These are phyloP conservation scores for Monilinia vaccinii-corymbosi DNA, from an alignment of 2,329 filamentous ascomycete genomes.

Conservation along the genomic window DNA sequence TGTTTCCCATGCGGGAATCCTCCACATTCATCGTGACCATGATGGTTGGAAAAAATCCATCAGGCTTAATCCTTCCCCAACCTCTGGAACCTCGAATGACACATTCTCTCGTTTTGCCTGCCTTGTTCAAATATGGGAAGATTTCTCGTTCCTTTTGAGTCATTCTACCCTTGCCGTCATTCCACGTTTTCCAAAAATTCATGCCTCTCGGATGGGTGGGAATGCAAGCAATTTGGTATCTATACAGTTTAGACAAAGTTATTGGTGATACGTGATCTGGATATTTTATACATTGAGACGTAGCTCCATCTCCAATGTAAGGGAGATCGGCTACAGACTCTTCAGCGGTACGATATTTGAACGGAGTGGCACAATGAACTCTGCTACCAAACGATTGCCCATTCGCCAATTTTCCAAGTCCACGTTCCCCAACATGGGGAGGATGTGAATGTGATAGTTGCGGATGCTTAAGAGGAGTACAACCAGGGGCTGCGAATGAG, in stretches of 20 bases:
- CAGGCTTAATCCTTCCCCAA: constrained; percentile 45
- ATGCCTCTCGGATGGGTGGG: constrained; percentile 49
- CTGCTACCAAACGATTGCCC: constrained; percentile 50
- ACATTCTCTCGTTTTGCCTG: constrained; percentile 17
- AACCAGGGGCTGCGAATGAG: constrained; percentile 58
- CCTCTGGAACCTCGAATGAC: constrained; percentile 23
- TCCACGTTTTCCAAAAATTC: constrained; percentile 41
- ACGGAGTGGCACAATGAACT: constrained; percentile 45
- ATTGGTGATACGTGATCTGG: constrained; percentile 55
- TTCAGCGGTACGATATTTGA: constrained; percentile 44
- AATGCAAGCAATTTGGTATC: constrained; percentile 43
- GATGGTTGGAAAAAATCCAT: constrained; percentile 52
- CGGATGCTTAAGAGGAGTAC: constrained; percentile 46
- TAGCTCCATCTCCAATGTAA: constrained; percentile 49
- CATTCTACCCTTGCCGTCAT: constrained; percentile 31
- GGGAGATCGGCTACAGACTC: constrained; percentile 54
- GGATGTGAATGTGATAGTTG: constrained; percentile 55
- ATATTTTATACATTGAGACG: constrained; percentile 51
- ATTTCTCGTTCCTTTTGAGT: constrained; percentile 32
- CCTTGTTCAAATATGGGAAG: constrained; percentile 31
- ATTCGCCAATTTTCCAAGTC: constrained; percentile 51
- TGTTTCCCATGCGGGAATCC: constrained; percentile 46
- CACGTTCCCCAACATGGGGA: constrained; percentile 23
- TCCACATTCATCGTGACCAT: constrained; percentile 42
- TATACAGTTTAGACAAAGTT: constrained; percentile 27